Conservation (phyloP, 192 early-diverging fungal genomes). For the Endogone sp. region DNA sequence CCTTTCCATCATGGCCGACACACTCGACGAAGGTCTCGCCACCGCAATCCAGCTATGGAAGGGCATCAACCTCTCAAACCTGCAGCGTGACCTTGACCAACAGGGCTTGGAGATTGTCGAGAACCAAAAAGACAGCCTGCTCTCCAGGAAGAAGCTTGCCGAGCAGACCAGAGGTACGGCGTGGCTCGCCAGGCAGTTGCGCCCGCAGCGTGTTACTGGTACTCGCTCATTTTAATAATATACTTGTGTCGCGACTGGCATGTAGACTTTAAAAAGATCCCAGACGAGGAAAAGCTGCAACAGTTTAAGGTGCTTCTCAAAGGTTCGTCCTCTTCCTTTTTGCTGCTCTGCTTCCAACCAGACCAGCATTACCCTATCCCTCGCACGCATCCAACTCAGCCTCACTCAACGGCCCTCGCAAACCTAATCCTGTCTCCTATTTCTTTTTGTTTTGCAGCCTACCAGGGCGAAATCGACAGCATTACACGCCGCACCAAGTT, state of each 20-base stretch:
- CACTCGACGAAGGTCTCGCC: constrained; percentile 17
- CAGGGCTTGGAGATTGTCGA: constrained; percentile 77
- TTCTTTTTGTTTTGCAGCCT: constrained; percentile 39
- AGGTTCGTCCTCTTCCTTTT: constrained; percentile 23
- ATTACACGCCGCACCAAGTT: constrained; percentile 82
- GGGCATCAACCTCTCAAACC: constrained; percentile 55
- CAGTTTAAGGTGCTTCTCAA: constrained; percentile 79
- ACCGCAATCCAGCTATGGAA: constrained; percentile 34
- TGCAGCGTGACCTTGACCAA: constrained; percentile 73
- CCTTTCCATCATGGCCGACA: constrained; percentile 11
- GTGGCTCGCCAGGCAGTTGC: too few relatives aligned
- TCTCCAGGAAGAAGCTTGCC: constrained; percentile 76
- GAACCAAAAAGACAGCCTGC: constrained; percentile 76
- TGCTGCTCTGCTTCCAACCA: not conserved
- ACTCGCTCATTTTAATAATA: not conserved
- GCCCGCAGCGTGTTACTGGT: too few relatives aligned
- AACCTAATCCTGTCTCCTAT: not conserved
- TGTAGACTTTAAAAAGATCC: constrained; percentile 72
- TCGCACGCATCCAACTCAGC: not conserved
- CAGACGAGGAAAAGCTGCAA: constrained; percentile 72
- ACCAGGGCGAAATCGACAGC: constrained; percentile 90
- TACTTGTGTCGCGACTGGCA: not conserved
- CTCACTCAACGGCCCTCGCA: not conserved
- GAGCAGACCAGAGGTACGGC: constrained; percentile 90
- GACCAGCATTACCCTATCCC: not conserved